These are phyloP conservation scores for Manihot esculenta DNA, from an alignment of 441 rosid species.

Conservation along the genomic window DNA sequence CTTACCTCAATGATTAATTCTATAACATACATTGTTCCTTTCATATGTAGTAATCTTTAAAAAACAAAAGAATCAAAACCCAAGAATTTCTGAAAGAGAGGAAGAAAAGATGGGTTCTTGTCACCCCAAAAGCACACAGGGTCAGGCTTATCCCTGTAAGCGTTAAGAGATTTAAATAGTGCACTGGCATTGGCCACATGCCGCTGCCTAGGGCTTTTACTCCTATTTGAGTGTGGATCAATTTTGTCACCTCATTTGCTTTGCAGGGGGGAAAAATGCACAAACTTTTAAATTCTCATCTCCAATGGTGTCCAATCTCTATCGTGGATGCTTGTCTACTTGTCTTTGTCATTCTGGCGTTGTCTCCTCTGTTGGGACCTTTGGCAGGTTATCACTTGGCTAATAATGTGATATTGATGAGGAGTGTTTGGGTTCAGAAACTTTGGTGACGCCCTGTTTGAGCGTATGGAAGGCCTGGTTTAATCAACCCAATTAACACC, in stretches of 20 bases:
- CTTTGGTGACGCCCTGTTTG: no score
- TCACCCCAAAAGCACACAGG: constrained; percentile 14
- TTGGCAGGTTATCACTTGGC: not conserved
- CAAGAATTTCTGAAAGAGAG: constrained; percentile 2
- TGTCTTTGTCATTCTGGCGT: not conserved
- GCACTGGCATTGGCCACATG: constrained; percentile 28
- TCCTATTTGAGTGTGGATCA: not conserved
- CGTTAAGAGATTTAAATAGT: constrained; percentile 8
- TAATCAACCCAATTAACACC: no score
- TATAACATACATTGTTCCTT: no score
- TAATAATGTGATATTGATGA: no score
- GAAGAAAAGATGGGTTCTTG: constrained; percentile 17
- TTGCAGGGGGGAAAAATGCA: not conserved
- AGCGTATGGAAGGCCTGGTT: no score
- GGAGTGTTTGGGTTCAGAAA: no score
- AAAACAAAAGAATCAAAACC: not conserved
- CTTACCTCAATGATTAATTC: no score
- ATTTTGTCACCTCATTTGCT: not conserved
- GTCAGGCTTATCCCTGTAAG: constrained; percentile 12
- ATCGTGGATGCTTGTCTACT: not conserved
- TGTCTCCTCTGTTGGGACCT: constrained; percentile 9
- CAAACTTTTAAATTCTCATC: no score
- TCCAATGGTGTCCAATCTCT: constrained; percentile 1
- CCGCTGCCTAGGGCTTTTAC: constrained; percentile 4
- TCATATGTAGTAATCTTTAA: not conserved